Evolutionary conservation across 129 eudicot genomes (phyloP).

Genomic region (Artemisia tridentata): DNA sequence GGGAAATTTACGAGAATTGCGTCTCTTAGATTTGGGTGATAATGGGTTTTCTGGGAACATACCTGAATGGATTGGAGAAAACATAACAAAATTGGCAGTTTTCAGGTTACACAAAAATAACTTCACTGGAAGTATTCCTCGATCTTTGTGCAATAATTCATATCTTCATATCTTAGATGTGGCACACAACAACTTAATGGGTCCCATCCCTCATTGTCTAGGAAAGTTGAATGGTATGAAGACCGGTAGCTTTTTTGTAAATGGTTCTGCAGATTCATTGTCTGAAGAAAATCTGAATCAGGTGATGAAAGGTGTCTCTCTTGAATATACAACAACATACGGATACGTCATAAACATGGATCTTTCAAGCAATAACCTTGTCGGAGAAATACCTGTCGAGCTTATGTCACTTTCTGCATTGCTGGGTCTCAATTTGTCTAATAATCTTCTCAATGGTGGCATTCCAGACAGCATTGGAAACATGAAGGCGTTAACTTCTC

Average conservation of each 20-base stretch:
- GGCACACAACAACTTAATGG: constrained; percentile 7
- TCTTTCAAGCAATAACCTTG: constrained; percentile 22
- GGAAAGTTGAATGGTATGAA: constrained; percentile 12
- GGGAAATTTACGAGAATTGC: neutral
- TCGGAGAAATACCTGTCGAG: constrained; percentile 21
- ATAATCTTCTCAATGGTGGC: constrained; percentile 20
- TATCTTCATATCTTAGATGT: constrained; percentile 22
- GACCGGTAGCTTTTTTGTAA: neutral
- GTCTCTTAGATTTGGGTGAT: neutral
- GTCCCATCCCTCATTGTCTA: constrained; percentile 19
- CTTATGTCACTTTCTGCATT: constrained; percentile 2
- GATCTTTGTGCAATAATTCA: neutral
- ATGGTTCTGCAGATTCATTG: neutral
- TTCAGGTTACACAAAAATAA: neutral
- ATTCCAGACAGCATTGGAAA: constrained; percentile 28
- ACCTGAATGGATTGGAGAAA: neutral
- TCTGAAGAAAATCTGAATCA: neutral
- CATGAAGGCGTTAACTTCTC: constrained; percentile 17
- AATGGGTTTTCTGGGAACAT: neutral
- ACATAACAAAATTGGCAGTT: neutral
- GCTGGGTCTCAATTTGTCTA: constrained; percentile 24
- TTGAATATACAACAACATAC: neutral
- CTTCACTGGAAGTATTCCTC: neutral
- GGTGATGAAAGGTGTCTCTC: constrained; percentile 22
- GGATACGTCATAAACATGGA: neutral